These are phyloP conservation scores for Rosa chinensis DNA, from an alignment of 306 rosid genomes.

Conservation along the genomic window DNA sequence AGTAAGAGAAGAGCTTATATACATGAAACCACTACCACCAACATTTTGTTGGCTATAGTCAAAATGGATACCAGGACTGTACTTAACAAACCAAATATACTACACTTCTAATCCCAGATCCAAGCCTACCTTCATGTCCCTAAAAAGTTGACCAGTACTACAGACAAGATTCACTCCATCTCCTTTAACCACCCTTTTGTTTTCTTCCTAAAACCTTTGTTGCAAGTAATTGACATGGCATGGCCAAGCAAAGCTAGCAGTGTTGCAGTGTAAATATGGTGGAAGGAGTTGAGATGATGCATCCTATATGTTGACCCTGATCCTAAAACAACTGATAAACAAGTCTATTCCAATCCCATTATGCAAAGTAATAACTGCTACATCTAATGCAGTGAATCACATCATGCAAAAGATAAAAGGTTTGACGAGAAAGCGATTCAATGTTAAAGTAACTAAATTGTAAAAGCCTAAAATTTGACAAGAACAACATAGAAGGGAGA, in stretches of 20 bases:
- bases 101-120: neutral
- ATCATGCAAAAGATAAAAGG: neutral
- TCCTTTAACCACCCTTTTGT: neutral
- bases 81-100: neutral
- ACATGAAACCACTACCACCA: neutral
- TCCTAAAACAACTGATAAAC: neutral
- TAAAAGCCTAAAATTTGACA: neutral
- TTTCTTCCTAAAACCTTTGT: neutral
- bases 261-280: neutral
- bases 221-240: neutral
- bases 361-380: neutral
- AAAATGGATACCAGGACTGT: neutral
- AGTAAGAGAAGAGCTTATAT: neutral
- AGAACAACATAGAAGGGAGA: neutral
- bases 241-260: neutral
- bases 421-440: neutral
- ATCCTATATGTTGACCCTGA: neutral
- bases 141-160: no score
- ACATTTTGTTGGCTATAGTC: neutral
- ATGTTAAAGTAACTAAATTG: neutral
- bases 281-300: neutral
- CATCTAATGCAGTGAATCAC: neutral
- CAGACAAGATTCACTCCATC: neutral
- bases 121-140: neutral
- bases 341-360: neutral